Conservation (phyloP, 306 rosid genomes). For the Crotalaria pallida region DNA sequence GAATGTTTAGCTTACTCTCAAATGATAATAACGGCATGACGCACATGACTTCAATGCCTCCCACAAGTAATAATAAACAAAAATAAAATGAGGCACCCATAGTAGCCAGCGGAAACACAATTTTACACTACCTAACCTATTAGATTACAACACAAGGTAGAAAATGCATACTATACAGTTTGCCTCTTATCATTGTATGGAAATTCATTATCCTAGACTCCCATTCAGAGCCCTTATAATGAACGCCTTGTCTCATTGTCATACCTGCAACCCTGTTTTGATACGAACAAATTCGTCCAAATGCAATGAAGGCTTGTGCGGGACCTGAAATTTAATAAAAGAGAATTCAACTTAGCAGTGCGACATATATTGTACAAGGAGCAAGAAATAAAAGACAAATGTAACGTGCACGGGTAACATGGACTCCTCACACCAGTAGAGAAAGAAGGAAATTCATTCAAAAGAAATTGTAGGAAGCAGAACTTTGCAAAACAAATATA, state of each 20-base stretch:
- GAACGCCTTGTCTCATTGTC: background rate
- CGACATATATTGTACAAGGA: background rate
- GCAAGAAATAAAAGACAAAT: background rate
- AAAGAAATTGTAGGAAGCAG: constrained; percentile 4
- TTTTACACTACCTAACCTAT: constrained; percentile 15
- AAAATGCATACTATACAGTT: background rate
- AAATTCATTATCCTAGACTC: background rate
- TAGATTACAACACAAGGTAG: background rate
- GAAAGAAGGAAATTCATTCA: background rate
- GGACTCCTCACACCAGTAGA: background rate
- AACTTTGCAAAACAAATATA: background rate
- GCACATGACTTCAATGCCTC: background rate
- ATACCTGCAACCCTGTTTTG: constrained; percentile 83
- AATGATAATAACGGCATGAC: background rate
- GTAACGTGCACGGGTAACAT: background rate
- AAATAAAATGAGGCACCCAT: background rate
- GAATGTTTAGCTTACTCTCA: background rate
- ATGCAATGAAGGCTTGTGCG: constrained; percentile 56
- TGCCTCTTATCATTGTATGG: background rate
- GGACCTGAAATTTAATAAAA: constrained; percentile 53
- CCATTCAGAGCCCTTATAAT: background rate
- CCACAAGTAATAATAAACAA: background rate
- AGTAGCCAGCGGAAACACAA: constrained; percentile 5
- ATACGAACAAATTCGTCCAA: constrained; percentile 74
- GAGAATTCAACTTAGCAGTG: background rate